Evolutionary conservation across 768 basidiomycete species (phyloP), one percentile per base, ranked within the genome.

Genomic region (Lactifluus piperatus): DNA sequence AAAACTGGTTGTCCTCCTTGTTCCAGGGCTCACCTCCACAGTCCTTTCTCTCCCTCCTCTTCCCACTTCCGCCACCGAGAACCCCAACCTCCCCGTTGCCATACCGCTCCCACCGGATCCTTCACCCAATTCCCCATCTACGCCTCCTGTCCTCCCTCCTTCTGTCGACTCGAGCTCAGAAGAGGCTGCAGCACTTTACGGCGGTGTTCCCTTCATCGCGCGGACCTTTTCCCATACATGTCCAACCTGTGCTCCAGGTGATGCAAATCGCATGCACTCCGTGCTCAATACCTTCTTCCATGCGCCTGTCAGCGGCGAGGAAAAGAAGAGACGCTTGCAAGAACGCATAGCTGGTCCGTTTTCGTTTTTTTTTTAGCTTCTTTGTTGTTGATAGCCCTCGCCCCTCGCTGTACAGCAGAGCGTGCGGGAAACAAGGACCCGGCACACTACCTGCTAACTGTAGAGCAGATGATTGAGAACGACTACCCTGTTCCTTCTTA

Each of bases 201-300:
- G 71, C 20, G 74, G 69, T 26, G 73, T 85, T 24, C 84, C 82
- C 3, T 97, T 81, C 73, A 86, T 84, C 60, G 81, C 81, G 41
- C 86, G 75, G 34, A 90, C 80, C 5, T 99, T 97, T 74, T 90
- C 88, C 57, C 91, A 97, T 73, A 93, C 91, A 14, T 91, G 89
- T 63, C 95, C 94, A 0, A 94, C 94, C 0, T 83, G 87, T 20
- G 94, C 94, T 0, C 94, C 94, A 0, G 97, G 95, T 0, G 95
- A 97, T 64, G 78, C 79, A 54, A 85, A 79, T 36, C 78, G 84
- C 44, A 86, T 98, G 84, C 88, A 93, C 67, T 90, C 88, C 27
- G 86, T 92, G 41, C 77, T 95, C 24, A 84, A 86, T 65, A 73
- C 84, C 0, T 91, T 98, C 68, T 87, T 97, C 71, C 85, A 84